Evolutionary conservation across 2,329 filamentous ascomycete species (phyloP).

Genomic region (Colletotrichum sp.): DNA sequence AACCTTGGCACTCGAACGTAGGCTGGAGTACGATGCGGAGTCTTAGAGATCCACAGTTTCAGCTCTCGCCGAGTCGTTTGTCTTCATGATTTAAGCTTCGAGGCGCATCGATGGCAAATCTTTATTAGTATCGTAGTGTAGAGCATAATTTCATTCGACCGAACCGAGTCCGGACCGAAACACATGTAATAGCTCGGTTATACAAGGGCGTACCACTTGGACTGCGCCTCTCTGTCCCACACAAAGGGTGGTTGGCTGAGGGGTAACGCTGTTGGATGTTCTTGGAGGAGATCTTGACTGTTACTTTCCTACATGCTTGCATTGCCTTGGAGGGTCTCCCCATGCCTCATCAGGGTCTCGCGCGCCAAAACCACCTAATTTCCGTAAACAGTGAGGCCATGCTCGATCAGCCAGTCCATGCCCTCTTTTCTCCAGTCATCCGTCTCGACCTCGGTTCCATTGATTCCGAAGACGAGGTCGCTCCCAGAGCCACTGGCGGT

Average conservation of each 20-base stretch:
- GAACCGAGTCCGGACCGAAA: neutral
- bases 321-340: neutral
- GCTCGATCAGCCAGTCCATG: conserved; percentile 31
- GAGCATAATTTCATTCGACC: neutral
- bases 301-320: neutral
- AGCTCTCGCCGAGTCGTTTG: neutral
- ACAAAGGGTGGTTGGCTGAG: neutral
- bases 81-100: neutral
- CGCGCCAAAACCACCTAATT: conserved; percentile 3
- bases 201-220: neutral
- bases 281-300: neutral
- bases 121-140: neutral
- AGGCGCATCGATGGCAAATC: neutral
- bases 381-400: conserved; percentile 31
- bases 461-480: conserved; percentile 31
- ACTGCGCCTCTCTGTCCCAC: neutral
- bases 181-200: neutral
- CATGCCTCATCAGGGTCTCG: neutral
- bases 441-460: conserved; percentile 27
- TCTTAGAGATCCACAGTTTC: neutral
- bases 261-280: neutral
- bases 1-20: neutral
- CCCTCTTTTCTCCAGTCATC: conserved; percentile 33
- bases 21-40: neutral
- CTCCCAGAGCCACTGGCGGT: conserved; percentile 23